Evolutionary conservation across 2,329 filamentous ascomycete genomes (phyloP).

Genomic region (Phialophora chinensis): DNA sequence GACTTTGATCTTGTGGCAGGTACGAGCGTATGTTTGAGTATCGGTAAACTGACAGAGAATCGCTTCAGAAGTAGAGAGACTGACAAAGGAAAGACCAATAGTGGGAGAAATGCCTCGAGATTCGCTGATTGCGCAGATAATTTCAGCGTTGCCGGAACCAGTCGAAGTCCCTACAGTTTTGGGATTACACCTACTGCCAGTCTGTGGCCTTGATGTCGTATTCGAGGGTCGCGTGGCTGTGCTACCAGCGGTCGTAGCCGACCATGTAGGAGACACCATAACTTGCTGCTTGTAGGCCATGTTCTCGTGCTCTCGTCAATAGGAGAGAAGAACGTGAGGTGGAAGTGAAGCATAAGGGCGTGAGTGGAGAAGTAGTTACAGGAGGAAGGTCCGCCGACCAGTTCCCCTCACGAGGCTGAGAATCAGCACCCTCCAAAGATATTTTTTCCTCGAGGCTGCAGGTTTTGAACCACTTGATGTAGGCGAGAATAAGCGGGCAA

Average conservation of each 20-base stretch:
- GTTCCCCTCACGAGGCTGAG: slow-evolving; percentile 27
- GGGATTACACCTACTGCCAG: slow-evolving; percentile 45
- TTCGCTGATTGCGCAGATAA: slow-evolving; percentile 88
- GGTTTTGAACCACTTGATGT: not conserved
- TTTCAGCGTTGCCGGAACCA: slow-evolving; percentile 66
- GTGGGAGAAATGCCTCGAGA: slow-evolving; percentile 84
- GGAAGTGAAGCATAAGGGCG: not conserved
- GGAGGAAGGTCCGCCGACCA: slow-evolving; percentile 22
- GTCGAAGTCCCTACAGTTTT: slow-evolving; percentile 64
- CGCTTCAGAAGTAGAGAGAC: slow-evolving; percentile 81
- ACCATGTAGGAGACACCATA: slow-evolving; percentile 10
- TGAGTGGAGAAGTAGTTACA: not conserved
- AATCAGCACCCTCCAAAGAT: slow-evolving; percentile 2
- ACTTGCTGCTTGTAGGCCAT: not conserved
- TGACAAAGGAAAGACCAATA: slow-evolving; percentile 85
- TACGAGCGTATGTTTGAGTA: slow-evolving; percentile 87
- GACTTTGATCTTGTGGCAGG: slow-evolving; percentile 82
- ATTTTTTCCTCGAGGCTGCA: slow-evolving; percentile 22
- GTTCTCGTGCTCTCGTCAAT: not conserved
- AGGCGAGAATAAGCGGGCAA: slow-evolving; percentile 45
- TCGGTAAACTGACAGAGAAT: slow-evolving; percentile 91
- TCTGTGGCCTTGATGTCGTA: slow-evolving; percentile 21
- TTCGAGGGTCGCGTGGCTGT: not conserved
- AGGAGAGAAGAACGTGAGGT: slow-evolving; percentile 1
- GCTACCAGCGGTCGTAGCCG: not conserved